Evolutionary conservation across 768 basidiomycete species (phyloP), one percentile per base, ranked within the genome.

Genomic region (Rhizopogon roseolus): DNA sequence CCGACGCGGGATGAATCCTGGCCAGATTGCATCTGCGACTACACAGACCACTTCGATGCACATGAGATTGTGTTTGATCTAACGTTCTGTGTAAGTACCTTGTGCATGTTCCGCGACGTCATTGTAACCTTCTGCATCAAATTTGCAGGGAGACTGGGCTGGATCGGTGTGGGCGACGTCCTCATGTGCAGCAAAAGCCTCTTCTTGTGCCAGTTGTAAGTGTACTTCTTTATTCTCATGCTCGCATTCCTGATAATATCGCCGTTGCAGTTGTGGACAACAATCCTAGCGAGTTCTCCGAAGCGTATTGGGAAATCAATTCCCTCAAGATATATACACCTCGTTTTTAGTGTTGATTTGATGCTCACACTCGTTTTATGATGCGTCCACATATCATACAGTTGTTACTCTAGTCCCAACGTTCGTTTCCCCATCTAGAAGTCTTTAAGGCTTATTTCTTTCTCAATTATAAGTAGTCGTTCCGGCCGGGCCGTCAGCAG

Each of bases 241-340:
- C 36, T 40, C 5, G 5, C 46, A 46, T 9, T 27, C 5, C 29
- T 52, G 43, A 28, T 45, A 50, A 13, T 28, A 27, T 49, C 48
- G 16, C 17, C 25, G 40, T 48, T 3, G 10, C 52, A 85, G 83
- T 75, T 58, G 86, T 88, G 29, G 66, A 81, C 64, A 76, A 80
- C 55, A 77, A 83, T 58, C 86, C 88, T 0, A 54, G 61, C 5
- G 76, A 74, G 11, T 89, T 89, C 67, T 39, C 55, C 10, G 73
- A 85, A 16, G 84, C 88, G 1, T 89, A 84, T 66, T 90, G 86
- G 85, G 81, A 81, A 57, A 75, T 90, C 66, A 80, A 81, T 59
- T 76, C 78, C 16, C 65, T 89, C 34, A 73, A 76, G 32, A 73
- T 87, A 14, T 90, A 86, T 61, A 72, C 68, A 28, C 17, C 36